Evolutionary conservation across 176 grass and related monocot species (phyloP).

Genomic region (maize (Zea mays)): Zm-B73-REFERENCE-NAM-5.0 NC_050096.1:148459001-148459500

Average conservation of each 20-base stretch:
- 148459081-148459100: constrained; percentile 90
- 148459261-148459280: constrained; percentile 90
- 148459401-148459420: constrained; percentile 40
- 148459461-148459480: constrained; percentile 70
- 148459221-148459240: constrained; percentile 78
- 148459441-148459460: constrained; percentile 69
- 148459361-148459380: constrained; percentile 1
- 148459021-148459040: constrained; percentile 72
- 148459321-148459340: constrained; percentile 93
- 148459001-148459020: constrained; percentile 70
- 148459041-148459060: constrained; percentile 87
- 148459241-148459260: constrained; percentile 76
- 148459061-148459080: constrained; percentile 91
- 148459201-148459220: constrained; percentile 82
- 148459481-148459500: constrained; percentile 47
- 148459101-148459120: constrained; percentile 38
- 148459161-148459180: constrained; percentile 28
- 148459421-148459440: constrained; percentile 45
- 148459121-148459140: background rate
- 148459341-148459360: constrained; percentile 73
- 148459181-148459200: constrained; percentile 46
- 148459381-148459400: constrained; percentile 32
- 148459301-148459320: constrained; percentile 98
- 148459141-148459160: constrained; percentile 38
- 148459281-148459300: constrained; percentile 73